These are phyloP conservation scores for Pleurotus salmoneostramineus DNA, from an alignment of 768 basidiomycete species.

Conservation along the genomic window DNA sequence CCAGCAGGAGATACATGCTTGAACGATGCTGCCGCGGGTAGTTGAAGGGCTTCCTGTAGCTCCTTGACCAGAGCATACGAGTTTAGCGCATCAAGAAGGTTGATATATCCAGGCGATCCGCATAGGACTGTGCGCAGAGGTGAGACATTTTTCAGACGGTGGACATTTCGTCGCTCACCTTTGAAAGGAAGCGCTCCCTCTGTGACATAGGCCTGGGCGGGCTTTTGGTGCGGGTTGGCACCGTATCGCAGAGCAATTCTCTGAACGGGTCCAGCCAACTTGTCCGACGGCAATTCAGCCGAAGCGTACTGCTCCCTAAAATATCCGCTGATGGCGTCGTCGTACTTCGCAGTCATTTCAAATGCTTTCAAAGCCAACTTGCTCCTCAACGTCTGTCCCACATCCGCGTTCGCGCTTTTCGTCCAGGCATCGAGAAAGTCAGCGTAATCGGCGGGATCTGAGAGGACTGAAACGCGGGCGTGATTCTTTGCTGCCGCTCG, in stretches of 20 bases:
- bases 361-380: constrained; percentile 95
- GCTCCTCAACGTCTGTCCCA: constrained; percentile 66
- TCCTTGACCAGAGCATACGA: constrained; percentile 96
- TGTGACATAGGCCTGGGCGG: constrained; percentile 92
- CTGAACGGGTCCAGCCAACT: constrained; percentile 70
- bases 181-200: constrained; percentile 92
- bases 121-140: constrained; percentile 58
- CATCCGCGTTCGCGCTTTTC: constrained; percentile 59
- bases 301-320: constrained; percentile 95
- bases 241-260: constrained; percentile 88
- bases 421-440: constrained; percentile 78
- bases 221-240: constrained; percentile 98
- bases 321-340: constrained; percentile 93
- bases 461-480: constrained; percentile 84
- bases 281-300: constrained; percentile 60
- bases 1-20: constrained; percentile 99
- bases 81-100: constrained; percentile 95
- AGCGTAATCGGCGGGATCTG: constrained; percentile 84
- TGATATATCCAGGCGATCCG: constrained; percentile 98
- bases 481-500: constrained; percentile 99
- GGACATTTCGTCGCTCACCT: constrained; percentile 39
- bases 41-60: constrained; percentile 76
- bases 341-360: constrained; percentile 93
- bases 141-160: neutral
- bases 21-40: constrained; percentile 98